Conservation (phyloP, 2,329 filamentous ascomycete species). For the Ceratocystis huliohia region DNA sequence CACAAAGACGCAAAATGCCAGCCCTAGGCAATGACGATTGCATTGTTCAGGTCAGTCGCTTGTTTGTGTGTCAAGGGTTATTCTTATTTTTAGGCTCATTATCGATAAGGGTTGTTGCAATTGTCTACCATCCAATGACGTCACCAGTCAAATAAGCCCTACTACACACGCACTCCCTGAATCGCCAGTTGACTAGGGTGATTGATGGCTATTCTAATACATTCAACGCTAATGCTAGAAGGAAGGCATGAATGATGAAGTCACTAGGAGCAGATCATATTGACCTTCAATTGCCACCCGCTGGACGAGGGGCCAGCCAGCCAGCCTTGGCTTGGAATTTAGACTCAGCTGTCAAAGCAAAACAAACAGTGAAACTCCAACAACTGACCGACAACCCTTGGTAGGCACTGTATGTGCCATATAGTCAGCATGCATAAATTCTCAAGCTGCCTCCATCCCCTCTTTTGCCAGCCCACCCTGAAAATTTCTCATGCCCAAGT, state of each 20-base stretch:
- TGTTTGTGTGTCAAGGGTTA: background rate
- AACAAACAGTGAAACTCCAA: background rate
- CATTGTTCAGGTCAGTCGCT: background rate
- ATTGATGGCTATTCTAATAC: background rate
- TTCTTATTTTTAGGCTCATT: background rate
- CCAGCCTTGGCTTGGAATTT: background rate
- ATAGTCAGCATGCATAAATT: background rate
- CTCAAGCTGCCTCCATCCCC: background rate
- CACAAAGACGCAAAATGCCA: background rate
- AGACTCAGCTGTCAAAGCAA: slow-evolving; percentile 3
- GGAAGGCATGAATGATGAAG: background rate
- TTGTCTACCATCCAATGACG: background rate
- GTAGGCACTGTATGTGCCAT: background rate
- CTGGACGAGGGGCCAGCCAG: too few relatives aligned
- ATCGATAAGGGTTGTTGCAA: background rate
- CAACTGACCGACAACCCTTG: background rate
- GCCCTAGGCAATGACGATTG: background rate
- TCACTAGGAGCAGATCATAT: background rate
- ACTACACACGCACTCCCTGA: background rate
- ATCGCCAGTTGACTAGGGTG: background rate
- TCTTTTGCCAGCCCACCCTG: background rate
- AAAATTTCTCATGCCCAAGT: background rate
- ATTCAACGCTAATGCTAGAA: background rate
- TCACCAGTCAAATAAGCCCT: background rate
- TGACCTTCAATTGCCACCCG: too few relatives aligned